These are phyloP conservation scores for Jatropha curcas DNA, from an alignment of 345 rosid genomes.

Conservation along the genomic window DNA sequence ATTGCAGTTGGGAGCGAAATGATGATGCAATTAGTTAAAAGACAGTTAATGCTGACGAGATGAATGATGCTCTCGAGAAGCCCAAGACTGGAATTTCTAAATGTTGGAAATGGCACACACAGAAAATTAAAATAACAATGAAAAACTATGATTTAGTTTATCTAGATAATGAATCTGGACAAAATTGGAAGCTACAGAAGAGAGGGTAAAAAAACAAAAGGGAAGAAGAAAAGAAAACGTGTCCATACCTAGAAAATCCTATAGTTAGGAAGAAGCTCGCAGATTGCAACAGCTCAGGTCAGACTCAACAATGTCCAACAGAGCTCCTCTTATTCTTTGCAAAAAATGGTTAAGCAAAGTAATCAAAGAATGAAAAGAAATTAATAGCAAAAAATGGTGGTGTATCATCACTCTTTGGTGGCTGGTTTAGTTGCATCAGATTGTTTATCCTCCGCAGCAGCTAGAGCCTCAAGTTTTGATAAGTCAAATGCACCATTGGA, in stretches of 20 bases:
- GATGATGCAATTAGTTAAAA: background rate
- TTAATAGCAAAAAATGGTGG: background rate
- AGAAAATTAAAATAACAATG: background rate
- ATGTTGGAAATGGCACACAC: background rate
- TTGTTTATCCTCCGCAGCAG: constrained; percentile 36
- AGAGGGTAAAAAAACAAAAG: too few species aligned
- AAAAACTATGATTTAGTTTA: background rate
- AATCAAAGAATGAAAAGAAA: constrained; percentile 10
- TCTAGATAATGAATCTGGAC: background rate
- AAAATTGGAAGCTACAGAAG: background rate
- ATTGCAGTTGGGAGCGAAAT: background rate
- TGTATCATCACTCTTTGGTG: constrained; percentile 23
- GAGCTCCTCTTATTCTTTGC: constrained; percentile 34
- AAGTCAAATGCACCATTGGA: constrained; percentile 33
- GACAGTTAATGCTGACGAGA: background rate
- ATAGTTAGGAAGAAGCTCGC: constrained; percentile 18
- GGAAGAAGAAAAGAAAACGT: background rate
- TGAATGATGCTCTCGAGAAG: background rate
- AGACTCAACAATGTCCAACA: background rate
- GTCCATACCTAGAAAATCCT: constrained; percentile 10
- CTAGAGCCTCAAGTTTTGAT: constrained; percentile 32
- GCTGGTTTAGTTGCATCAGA: constrained; percentile 31
- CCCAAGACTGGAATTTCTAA: background rate
- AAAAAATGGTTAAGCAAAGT: constrained; percentile 8
- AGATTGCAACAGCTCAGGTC: background rate